Base-by-base conservation (phyloP, 768 basidiomycete species). In the Naematelia aurantialba region DNA sequence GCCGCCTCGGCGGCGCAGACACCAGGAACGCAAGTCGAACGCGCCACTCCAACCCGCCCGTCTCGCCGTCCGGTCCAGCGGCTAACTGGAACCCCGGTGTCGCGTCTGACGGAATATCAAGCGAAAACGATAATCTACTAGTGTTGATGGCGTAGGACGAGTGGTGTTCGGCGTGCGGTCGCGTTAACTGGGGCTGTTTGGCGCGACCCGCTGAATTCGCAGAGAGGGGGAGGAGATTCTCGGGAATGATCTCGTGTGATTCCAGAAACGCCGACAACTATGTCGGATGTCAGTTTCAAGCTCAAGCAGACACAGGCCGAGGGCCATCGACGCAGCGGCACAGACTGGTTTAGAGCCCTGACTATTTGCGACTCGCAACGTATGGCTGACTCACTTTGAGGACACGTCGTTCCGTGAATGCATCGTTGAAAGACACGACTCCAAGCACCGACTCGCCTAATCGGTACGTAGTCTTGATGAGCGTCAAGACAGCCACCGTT, bases 361-460 rank as follows among this genome's bases (percentile, higher is more conserved):
- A n/a, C n/a, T n/a, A n/a, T n/a, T n/a, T n/a, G n/a, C n/a, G n/a
- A n/a, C n/a, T n/a, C n/a, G n/a, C n/a, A n/a, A n/a, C n/a, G n/a
- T 17, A 21, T 45, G 8, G 22, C 59, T 26, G n/a, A 76, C 82
- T 44, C 63, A 91, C 93, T 80, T 91, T 88, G 45, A 97, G 73
- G 0, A 97, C 93, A n/a, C 87, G 80, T 13, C 87, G 82, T 34
- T 84, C 78, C 4, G 87, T 82, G n/a, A 78, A 21, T 34, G 84
- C 80, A 26, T 85, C 83, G 72, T 99, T 98, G 62, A 98, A 73
- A 70, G 90, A 87, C 22, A 99, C 86, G 0, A 93, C 85, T 2
- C 93, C 94, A 46, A 86, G 78, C 22, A 97, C 85, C 0, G 91
- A 92, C 79, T 99, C 93, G 2, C 94, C 94, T 0, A 97, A 83